These are phyloP conservation scores for Podila verticillata DNA, from an alignment of 192 early-diverging fungal species.

Conservation along the genomic window DNA sequence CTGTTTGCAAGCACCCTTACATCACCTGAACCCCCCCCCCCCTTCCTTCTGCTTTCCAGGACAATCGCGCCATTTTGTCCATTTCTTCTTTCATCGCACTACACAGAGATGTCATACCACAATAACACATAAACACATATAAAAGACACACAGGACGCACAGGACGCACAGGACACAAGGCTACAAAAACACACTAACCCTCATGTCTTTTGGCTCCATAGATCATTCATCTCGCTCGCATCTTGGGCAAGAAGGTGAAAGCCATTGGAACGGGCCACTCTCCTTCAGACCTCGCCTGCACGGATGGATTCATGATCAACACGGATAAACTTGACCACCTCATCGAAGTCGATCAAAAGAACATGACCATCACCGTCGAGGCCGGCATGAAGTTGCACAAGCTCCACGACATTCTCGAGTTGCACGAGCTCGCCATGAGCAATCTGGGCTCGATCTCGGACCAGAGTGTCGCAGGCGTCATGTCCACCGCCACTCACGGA, in stretches of 20 bases:
- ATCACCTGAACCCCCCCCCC: too few relatives aligned
- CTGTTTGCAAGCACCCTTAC: too few relatives aligned
- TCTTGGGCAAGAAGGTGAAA: constrained; percentile 62
- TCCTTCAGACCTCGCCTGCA: constrained; percentile 78
- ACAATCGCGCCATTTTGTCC: too few relatives aligned
- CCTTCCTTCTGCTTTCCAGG: too few relatives aligned
- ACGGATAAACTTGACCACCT: constrained; percentile 71
- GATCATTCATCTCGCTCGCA: constrained; percentile 57
- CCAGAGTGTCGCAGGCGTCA: constrained; percentile 76
- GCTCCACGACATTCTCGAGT: constrained; percentile 63
- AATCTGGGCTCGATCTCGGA: constrained; percentile 80
- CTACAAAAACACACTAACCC: too few relatives aligned
- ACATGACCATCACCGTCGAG: constrained; percentile 66
- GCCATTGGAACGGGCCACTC: constrained; percentile 79
- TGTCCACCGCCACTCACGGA: constrained; percentile 79
- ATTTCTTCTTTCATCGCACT: too few relatives aligned
- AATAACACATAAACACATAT: too few relatives aligned
- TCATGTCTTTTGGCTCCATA: constrained; percentile 16
- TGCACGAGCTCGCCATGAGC: constrained; percentile 70
- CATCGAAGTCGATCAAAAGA: constrained; percentile 56
- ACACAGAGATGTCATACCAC: too few relatives aligned
- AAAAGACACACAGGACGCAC: too few relatives aligned
- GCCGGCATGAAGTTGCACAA: constrained; percentile 72
- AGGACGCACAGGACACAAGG: too few relatives aligned
- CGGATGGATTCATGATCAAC: constrained; percentile 72